These are phyloP conservation scores for Catenaria anguillulae DNA, from an alignment of 371 early-diverging fungal genomes.

Conservation along the genomic window DNA sequence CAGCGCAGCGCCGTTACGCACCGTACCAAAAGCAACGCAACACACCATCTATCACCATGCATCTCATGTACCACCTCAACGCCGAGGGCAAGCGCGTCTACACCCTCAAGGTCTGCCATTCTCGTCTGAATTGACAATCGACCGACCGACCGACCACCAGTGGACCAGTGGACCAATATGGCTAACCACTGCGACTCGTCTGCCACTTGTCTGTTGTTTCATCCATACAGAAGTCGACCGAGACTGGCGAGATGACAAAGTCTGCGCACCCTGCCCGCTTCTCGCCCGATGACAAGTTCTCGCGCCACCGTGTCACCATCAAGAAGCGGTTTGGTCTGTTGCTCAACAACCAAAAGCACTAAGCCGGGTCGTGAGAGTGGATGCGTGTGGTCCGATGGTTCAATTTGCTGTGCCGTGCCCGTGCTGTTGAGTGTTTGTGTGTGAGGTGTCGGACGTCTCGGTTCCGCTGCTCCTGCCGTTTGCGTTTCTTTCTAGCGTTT, in stretches of 20 bases:
- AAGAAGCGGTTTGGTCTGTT: constrained; percentile 87
- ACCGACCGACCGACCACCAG: not conserved
- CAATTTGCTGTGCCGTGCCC: no score
- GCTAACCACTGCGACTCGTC: not conserved
- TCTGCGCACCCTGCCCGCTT: constrained; percentile 96
- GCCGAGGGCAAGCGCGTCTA: constrained; percentile 78
- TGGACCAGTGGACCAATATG: not conserved
- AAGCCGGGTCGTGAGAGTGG: no score
- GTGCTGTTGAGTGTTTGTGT: no score
- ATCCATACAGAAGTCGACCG: constrained; percentile 54
- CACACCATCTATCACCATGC: no score
- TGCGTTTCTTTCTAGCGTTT: no score
- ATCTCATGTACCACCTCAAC: constrained; percentile 82
- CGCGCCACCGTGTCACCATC: constrained; percentile 91
- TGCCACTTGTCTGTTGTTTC: not conserved
- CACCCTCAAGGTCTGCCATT: constrained; percentile 71
- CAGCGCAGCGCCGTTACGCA: no score
- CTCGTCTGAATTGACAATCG: no score
- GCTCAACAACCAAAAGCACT: constrained; percentile 41
- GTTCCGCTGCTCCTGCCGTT: no score
- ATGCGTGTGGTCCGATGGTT: no score
- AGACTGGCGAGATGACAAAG: constrained; percentile 65
- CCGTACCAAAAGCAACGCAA: no score
- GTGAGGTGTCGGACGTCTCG: no score
- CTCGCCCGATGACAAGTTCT: constrained; percentile 97